phyloP scores from a whole-genome alignment of 768 basidiomycete species.

The Porpolomopsis calyptriformis region DNA sequence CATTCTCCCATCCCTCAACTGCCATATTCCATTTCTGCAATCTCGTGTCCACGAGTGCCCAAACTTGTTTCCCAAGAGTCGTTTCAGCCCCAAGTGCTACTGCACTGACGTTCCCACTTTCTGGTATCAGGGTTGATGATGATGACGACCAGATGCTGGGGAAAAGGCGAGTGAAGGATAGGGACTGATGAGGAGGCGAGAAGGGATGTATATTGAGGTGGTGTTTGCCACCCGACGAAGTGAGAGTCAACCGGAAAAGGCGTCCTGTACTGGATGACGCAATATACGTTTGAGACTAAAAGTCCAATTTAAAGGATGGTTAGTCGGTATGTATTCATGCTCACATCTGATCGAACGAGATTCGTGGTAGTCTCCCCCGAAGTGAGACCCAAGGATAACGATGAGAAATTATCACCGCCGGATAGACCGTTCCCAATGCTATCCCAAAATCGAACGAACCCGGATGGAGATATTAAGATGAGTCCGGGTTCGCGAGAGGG shows the following conservation, averaged over 20 bases:
- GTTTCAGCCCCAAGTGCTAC: constrained; percentile 41
- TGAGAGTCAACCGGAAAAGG: constrained; percentile 52
- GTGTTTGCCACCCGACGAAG: constrained; percentile 60
- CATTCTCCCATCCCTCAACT: constrained; percentile 60
- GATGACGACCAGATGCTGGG: constrained; percentile 31
- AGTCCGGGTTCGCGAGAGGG: constrained; percentile 76
- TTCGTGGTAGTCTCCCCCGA: constrained; percentile 53
- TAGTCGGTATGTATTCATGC: neutral
- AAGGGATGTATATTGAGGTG: constrained; percentile 51
- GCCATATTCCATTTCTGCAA: constrained; percentile 65
- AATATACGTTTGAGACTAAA: constrained; percentile 54
- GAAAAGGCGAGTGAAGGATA: constrained; percentile 31
- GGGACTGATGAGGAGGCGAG: constrained; percentile 39
- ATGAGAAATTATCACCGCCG: constrained; percentile 59
- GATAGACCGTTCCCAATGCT: constrained; percentile 76
- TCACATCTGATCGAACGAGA: constrained; percentile 53
- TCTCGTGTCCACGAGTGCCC: constrained; percentile 56
- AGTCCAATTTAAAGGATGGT: constrained; percentile 5
- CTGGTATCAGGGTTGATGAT: constrained; percentile 19
- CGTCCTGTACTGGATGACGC: constrained; percentile 58
- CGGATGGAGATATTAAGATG: constrained; percentile 61
- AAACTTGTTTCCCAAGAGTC: constrained; percentile 44
- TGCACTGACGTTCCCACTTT: constrained; percentile 54
- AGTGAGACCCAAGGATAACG: constrained; percentile 37
- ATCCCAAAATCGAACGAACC: constrained; percentile 80